Evolutionary conservation across 202 grass and related monocot species (phyloP), one percentile per base, ranked within the genome.

Genomic region (Carex arenaria): DNA sequence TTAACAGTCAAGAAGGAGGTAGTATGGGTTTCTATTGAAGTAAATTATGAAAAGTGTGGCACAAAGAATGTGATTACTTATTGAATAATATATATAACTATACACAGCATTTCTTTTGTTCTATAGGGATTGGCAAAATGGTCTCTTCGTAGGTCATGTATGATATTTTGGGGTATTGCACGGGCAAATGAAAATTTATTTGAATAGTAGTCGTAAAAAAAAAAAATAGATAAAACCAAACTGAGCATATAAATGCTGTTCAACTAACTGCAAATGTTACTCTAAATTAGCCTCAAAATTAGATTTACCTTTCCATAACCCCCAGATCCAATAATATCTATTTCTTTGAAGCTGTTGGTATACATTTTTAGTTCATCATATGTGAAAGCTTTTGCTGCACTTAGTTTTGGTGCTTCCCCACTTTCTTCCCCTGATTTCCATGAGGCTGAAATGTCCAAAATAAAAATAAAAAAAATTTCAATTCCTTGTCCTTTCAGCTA

Each of bases 321-420:
- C 18, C 95, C 95, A 42, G 73, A 72, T 70, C 95, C 95, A 81
- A 98, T 92, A 78, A 79, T 82, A 36, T 98, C 95, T 43, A 89
- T 93, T 83, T 90, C 60, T 83, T 81, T 64, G 85, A 98, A 98
- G 59, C 83, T 84, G 57, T 89, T 89, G 18, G 92, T 98, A 80
- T 76, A 87, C 42, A 87, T 81, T 81, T 85, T 98, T 40, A 98
- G 83, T 85, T 98, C 92, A 83, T 95, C 92, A 65, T 85, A 77
- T 76, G 90, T 83, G 66, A 98, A 98, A 40, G 52, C 75, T 89
- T 72, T 98, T 64, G 92, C 87, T 20, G 61, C 87, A 5, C 87
- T 89, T 31, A 98, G 32, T 76, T 94, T 88, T 45, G 95, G 95
- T 10, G 89, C 92, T 68, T 86, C 85, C 69, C 89, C 92, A 64